Percentiles rank a stretch among this genome's conserved stretches.
These are phyloP conservation scores for Phoma sp. DNA, from an alignment of 2,329 filamentous ascomycete genomes.

Conservation along the genomic window DNA sequence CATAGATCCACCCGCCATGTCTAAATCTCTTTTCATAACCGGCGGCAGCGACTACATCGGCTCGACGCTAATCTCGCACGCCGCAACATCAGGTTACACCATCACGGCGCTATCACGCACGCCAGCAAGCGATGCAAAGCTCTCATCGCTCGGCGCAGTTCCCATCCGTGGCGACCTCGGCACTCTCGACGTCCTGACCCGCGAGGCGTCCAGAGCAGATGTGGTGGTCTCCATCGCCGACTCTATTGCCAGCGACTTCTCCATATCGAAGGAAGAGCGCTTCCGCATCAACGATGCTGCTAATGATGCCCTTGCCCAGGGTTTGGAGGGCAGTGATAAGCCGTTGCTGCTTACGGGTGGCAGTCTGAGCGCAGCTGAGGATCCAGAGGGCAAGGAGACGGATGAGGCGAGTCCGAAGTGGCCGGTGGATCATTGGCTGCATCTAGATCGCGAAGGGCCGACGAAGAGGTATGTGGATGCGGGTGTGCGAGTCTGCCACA, in stretches of 20 bases:
- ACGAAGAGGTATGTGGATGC: too few species aligned
- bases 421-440: too few species aligned
- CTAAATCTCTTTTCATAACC: slow-evolving; percentile 30
- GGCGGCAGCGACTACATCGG: slow-evolving; percentile 34
- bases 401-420: too few species aligned
- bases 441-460: too few species aligned
- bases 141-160: slow-evolving; percentile 48
- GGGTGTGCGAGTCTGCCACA: slow-evolving; percentile 32
- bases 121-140: slow-evolving; percentile 43
- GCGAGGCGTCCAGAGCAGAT: slow-evolving; percentile 49
- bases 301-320: slow-evolving; percentile 49
- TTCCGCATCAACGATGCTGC: slow-evolving; percentile 46
- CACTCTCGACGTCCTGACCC: slow-evolving; percentile 46
- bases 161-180: slow-evolving; percentile 50
- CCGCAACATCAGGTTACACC: slow-evolving; percentile 49
- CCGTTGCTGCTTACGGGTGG: slow-evolving; percentile 49
- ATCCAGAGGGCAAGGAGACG: too few species aligned
- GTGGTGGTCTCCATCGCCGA: slow-evolving; percentile 54
- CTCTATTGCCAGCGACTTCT: slow-evolving; percentile 6
- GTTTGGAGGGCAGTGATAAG: slow-evolving; percentile 46
- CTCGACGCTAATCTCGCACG: slow-evolving; percentile 39
- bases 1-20: slow-evolving; percentile 2
- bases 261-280: slow-evolving; percentile 14
- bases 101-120: slow-evolving; percentile 53
- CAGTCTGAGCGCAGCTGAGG: slow-evolving; percentile 20